Conservation (phyloP, 2,329 filamentous ascomycete species). For the Penicillium sp. region DNA sequence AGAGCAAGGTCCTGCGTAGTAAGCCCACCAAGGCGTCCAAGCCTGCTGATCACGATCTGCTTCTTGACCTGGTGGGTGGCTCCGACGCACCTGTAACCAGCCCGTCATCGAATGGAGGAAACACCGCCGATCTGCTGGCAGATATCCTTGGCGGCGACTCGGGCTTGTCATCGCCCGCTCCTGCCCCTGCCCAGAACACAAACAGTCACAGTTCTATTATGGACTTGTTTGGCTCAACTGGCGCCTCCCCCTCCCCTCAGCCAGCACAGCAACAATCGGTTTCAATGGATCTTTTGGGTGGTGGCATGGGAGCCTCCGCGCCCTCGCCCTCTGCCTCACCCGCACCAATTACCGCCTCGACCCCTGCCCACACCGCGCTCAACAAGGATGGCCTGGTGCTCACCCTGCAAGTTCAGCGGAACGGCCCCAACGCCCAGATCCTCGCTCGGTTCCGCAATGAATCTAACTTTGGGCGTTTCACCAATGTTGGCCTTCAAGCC, state of each 20-base stretch:
- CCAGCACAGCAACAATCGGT: slow-evolving; percentile 48
- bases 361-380: slow-evolving; percentile 68
- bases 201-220: slow-evolving; percentile 73
- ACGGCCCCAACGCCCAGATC: slow-evolving; percentile 68
- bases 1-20: slow-evolving; percentile 63
- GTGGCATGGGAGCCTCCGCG: slow-evolving; percentile 40
- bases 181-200: slow-evolving; percentile 52
- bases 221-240: slow-evolving; percentile 72
- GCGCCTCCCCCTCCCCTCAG: slow-evolving; percentile 49
- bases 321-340: slow-evolving; percentile 48
- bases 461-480: slow-evolving; percentile 64
- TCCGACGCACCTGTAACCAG: slow-evolving; percentile 63
- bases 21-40: slow-evolving; percentile 74
- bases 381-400: slow-evolving; percentile 81
- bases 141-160: slow-evolving; percentile 80
- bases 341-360: slow-evolving; percentile 49
- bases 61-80: slow-evolving; percentile 90
- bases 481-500: slow-evolving; percentile 80
- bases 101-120: slow-evolving; percentile 58
- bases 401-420: slow-evolving; percentile 80
- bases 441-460: slow-evolving; percentile 80
- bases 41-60: slow-evolving; percentile 84
- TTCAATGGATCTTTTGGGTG: slow-evolving; percentile 35
- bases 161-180: slow-evolving; percentile 55
- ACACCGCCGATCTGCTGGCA: slow-evolving; percentile 82